A percentile compares a stretch with the other conserved stretches of the same genome.
Conservation (phyloP, 176 grass and related monocot species). For the Musa beccarii region DNA sequence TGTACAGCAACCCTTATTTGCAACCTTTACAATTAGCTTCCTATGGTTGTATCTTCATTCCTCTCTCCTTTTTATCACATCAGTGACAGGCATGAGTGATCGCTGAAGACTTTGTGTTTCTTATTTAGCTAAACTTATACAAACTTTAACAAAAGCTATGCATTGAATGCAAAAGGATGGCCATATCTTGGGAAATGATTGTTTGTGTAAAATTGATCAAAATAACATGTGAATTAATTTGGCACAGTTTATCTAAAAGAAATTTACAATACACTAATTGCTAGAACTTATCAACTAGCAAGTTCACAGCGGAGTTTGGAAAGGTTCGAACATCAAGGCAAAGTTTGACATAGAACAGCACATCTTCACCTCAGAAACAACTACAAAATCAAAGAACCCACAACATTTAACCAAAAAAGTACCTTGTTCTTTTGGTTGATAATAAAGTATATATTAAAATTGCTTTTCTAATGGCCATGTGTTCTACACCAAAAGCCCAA, state of each 20-base stretch:
- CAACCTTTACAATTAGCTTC: too few relatives aligned
- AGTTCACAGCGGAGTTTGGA: background rate
- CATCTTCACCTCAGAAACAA: too few relatives aligned
- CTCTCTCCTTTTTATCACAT: background rate
- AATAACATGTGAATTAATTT: background rate
- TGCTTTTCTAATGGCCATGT: too few relatives aligned
- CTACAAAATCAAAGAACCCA: too few relatives aligned
- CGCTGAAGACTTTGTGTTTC: background rate
- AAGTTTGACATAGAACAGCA: background rate
- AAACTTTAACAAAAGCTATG: slow-evolving; percentile 75
- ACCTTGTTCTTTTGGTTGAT: too few relatives aligned
- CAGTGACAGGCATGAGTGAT: background rate
- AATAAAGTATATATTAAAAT: too few relatives aligned
- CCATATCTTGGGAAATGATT: too few relatives aligned
- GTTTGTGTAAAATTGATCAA: slow-evolving; percentile 55
- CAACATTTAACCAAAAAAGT: too few relatives aligned
- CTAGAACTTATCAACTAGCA: background rate
- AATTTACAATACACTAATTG: background rate
- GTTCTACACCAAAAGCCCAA: too few relatives aligned
- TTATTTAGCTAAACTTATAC: slow-evolving; percentile 1
- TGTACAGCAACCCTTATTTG: too few relatives aligned
- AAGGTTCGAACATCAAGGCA: background rate
- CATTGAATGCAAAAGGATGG: slow-evolving; percentile 78
- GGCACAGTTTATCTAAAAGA: background rate
- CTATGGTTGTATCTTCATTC: too few relatives aligned